Evolutionary conservation across 192 early-diverging fungal species (phyloP), one percentile per base, ranked within the genome.

Genomic region (Coemansia sp.): DNA sequence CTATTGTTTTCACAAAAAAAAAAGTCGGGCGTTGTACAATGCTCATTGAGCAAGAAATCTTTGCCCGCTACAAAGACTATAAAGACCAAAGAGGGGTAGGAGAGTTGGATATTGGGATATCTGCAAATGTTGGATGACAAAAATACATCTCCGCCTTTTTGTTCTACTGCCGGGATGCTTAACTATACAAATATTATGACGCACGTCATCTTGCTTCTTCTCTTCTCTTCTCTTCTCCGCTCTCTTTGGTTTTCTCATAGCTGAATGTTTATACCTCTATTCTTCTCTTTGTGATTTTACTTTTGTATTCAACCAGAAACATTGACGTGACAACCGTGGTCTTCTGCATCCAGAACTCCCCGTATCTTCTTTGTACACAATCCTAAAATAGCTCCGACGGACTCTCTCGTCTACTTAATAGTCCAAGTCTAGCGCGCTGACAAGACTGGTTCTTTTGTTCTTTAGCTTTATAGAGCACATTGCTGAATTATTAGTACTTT

Each of bases 221-320:
- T 53, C 41, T 60, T 46, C 50, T 68, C 57, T 63, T 76, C 49
- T 68, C 38, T 63, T 68, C 65, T 64, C 48, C 45, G 22, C 44
- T 55, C 61, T 67, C 64, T 57, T 20, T 32, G 32, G 32, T 32
- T 32, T 32, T 32, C 32, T 32, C 32, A 32, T 32, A 32, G 32
- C 32, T 32, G 32, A 32, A 32, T 32, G 32, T 32, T 32, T 42
- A 13, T 48, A 42, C 51, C 57, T 66, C 22, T 53, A 50, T 53
- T 37, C 46, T 41, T 51, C 41, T 67, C 50, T 25, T 25, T 32
- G 32, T 32, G 32, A 32, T 32, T 32, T 4, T 32, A 32, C 32
- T 32, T 32, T 32, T 32, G 32, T 32, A 32, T 14, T 54, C 20
- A 54, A 19, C 19, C 51, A 54, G 51, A 54, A 57, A 57, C 55